Base-by-base conservation (phyloP, 306 rosid species). In the Lithocarpus polystachyus region DNA sequence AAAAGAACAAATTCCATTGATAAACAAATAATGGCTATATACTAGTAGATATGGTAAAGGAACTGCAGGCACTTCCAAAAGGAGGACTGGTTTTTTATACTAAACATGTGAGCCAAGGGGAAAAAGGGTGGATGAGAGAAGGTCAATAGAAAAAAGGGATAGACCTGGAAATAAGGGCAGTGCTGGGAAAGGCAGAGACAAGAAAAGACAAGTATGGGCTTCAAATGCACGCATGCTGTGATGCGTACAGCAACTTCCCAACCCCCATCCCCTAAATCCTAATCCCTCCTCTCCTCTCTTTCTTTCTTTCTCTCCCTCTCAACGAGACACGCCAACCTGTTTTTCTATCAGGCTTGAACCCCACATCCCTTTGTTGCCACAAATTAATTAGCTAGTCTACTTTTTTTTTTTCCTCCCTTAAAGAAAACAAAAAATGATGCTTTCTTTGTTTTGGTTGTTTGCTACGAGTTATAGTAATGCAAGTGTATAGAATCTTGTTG, bases 131-230 rank as follows among this genome's bases (percentile, higher is more conserved):
- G 64, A 52, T 37, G 79, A 26, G 65, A 57, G 70, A 68, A 17
- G 73, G 31, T 35, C 69, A 72, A 54, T 56, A 62, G 64, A 69
- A 48, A 48, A 70, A 14, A 10, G 40, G 59, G 14, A 17, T 37
- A 70, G 64, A 22, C 79, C 92, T 31, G 84, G 80, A 86, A 86
- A 84, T 83, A 75, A 81, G 93, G 92, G 52, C 18, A 48, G 65
- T 92, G 97, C 87, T 28, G 86, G 83, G 59, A 87, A 90, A 92
- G 90, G 69, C 56, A 67, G 86, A 84, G 91, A 89, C 97, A 90
- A 22, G 68, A 82, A 82, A 77, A 86, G 86, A 90, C 90, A 86
- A 71, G 81, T 51, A 71, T 80, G 90, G 81, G 83, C 90, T 86
- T 87, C 56, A 68, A 84, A 64, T 74, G 82, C 90, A 90, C 92